These are phyloP conservation scores for Wickerhamomyces kurtzmanii DNA, from an alignment of 805 yeast species.

Conservation along the genomic window DNA sequence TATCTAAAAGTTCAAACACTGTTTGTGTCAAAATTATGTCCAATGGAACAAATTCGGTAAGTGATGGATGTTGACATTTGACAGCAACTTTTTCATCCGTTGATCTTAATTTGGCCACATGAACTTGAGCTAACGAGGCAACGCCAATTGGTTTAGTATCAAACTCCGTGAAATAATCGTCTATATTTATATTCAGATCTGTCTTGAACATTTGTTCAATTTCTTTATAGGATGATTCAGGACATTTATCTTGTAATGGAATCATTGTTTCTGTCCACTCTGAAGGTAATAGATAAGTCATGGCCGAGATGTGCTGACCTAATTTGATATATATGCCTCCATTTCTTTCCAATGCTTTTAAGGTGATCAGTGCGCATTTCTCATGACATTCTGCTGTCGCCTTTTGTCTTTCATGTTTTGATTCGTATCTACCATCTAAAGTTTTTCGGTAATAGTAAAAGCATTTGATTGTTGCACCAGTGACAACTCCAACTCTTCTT, in stretches of 20 bases:
- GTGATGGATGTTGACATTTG: conserved; percentile 86
- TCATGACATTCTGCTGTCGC: conserved; percentile 63
- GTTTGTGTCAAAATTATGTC: conserved; percentile 72
- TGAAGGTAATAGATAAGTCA: conserved; percentile 80
- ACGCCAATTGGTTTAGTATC: conserved; percentile 79
- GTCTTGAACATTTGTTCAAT: conserved; percentile 52
- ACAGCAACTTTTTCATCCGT: conserved; percentile 79
- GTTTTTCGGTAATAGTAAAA: conserved; percentile 57
- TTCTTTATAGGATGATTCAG: conserved; percentile 63
- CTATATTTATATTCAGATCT: conserved; percentile 56
- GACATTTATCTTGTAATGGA: conserved; percentile 88
- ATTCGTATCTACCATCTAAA: conserved; percentile 32
- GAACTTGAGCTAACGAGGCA: conserved; percentile 96
- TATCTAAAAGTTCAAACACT: conserved; percentile 65
- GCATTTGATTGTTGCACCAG: conserved; percentile 64
- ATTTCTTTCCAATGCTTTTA: conserved; percentile 69
- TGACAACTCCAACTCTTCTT: conserved; percentile 53
- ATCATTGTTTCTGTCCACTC: conserved; percentile 97
- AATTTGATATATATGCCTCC: conserved; percentile 92
- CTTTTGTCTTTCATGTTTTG: conserved; percentile 32
- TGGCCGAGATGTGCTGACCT: conserved; percentile 90
- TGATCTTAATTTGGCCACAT: conserved; percentile 50
- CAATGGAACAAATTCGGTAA: conserved; percentile 80
- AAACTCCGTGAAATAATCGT: conserved; percentile 59
- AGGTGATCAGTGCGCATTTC: conserved; percentile 69